These are phyloP conservation scores for Penicillium pancosmium DNA, from an alignment of 495 filamentous ascomycete genomes.

Conservation along the genomic window DNA sequence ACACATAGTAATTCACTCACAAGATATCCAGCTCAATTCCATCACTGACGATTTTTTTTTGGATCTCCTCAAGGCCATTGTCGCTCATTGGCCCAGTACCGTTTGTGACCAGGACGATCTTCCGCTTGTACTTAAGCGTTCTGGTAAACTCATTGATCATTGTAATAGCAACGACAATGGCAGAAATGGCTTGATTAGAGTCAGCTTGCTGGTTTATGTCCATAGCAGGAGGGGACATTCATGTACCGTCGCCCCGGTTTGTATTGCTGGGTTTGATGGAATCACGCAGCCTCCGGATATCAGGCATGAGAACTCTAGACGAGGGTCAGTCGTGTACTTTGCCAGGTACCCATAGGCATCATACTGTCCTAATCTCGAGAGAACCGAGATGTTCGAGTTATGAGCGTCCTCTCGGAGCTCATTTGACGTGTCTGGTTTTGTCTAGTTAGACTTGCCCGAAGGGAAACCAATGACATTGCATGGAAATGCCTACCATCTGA, in stretches of 20 bases:
- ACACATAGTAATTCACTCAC: slow-evolving; percentile 51
- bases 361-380: slow-evolving; percentile 72
- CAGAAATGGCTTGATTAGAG: slow-evolving; percentile 66
- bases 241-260: slow-evolving; percentile 71
- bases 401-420: slow-evolving; percentile 61
- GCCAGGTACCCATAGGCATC: not conserved
- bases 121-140: slow-evolving; percentile 84
- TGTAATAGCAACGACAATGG: slow-evolving; percentile 78
- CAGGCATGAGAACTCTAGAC: slow-evolving; percentile 65
- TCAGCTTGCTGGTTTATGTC: slow-evolving; percentile 15
- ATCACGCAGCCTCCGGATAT: slow-evolving; percentile 64
- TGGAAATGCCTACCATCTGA: slow-evolving; percentile 61
- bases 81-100: slow-evolving; percentile 70
- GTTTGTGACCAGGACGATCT: slow-evolving; percentile 85
- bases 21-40: slow-evolving; percentile 78
- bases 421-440: slow-evolving; percentile 63
- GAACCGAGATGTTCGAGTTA: slow-evolving; percentile 77
- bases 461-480: not conserved
- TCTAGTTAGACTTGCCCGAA: slow-evolving; percentile 4
- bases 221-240: not conserved
- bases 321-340: slow-evolving; percentile 3
- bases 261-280: slow-evolving; percentile 67
- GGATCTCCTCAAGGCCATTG: slow-evolving; percentile 64
- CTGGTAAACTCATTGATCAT: slow-evolving; percentile 85
- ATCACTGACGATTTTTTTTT: slow-evolving; percentile 68